Conservation (phyloP, 768 basidiomycete species). For the Pholiota microspora region DNA sequence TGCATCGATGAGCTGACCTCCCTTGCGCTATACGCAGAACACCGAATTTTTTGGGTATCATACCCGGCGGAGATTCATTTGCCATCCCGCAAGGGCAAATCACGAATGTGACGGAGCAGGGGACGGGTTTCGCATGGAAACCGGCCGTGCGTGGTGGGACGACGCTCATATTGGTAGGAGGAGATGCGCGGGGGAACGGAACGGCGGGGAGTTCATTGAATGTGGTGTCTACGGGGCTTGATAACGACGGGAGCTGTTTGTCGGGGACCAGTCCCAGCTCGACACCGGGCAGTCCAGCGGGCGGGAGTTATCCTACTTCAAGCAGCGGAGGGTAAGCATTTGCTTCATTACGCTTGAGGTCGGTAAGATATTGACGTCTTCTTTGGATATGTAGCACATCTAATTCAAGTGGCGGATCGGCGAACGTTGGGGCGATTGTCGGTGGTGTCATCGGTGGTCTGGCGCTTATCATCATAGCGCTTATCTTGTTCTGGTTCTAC, state of each 20-base stretch:
- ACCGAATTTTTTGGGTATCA: constrained; percentile 66
- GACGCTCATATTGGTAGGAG: constrained; percentile 62
- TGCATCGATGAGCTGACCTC: too few species aligned
- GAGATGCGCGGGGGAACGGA: constrained; percentile 66
- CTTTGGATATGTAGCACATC: background rate
- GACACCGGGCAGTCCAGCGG: constrained; percentile 74
- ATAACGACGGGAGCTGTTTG: constrained; percentile 54
- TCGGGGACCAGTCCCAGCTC: constrained; percentile 66
- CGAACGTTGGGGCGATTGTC: constrained; percentile 48
- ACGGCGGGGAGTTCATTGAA: constrained; percentile 62
- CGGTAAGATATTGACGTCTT: background rate
- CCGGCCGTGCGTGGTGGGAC: constrained; percentile 64
- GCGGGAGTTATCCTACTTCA: constrained; percentile 66
- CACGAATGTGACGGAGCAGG: constrained; percentile 40
- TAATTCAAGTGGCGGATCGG: constrained; percentile 25
- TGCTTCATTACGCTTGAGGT: background rate
- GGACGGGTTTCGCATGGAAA: constrained; percentile 70
- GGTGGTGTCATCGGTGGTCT: constrained; percentile 62
- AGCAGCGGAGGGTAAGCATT: constrained; percentile 27
- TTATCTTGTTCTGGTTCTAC: constrained; percentile 47
- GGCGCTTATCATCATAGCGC: constrained; percentile 36
- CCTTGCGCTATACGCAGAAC: too few species aligned
- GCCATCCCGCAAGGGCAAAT: constrained; percentile 50
- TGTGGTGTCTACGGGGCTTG: constrained; percentile 51
- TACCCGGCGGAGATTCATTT: constrained; percentile 80